Base-by-base conservation (phyloP, 257 asterid genomes). In the Galeopsis tetrahit region DNA sequence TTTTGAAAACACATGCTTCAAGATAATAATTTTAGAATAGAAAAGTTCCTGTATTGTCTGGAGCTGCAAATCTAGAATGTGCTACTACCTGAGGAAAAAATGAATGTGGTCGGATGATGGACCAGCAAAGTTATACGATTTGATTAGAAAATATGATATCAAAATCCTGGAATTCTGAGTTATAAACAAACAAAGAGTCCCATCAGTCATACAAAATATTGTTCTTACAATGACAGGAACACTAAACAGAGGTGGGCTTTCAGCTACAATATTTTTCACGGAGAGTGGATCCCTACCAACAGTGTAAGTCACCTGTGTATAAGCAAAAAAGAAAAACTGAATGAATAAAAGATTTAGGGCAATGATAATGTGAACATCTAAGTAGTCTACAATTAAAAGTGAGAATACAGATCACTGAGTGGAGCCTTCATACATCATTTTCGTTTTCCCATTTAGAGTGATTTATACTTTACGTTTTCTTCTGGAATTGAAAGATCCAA, bases 271-370 rank as follows among this genome's bases (percentile, higher is more conserved):
- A 79, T 82, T 87, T 68, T 82, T 87, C 81, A 85, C 82, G 28
- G 79, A 80, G 76, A 75, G 88, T 31, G 91, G 95, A 79, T 94
- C 99, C 88, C 97, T 84, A 70, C 98, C 99, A 73, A 86, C 95
- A 48, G 99, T 94, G 82, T 86, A 87, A 39, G 91, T 94, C 71
- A 94, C 95, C 99, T 94, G 93, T 67, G 52, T 70, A 77, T 40
- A 64, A 73, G 63, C 46, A 63, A 42, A 58, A 58, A 52, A 49
- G 48, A 66, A 72, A 56, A 35, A 62, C 58, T 55, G 38, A 56
- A 43, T 73, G 49, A 78, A 61, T 53, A 68, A 44, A 55, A 43
- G 56, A 60, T 60, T 53, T 4, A 69, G 39, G 69, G 58, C 10
- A 21, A 55, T 58, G 58, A 77, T 7, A 49, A 70, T 40, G 43